These are phyloP conservation scores for Lyophyllum semitale DNA, from an alignment of 768 basidiomycete genomes.

Conservation along the genomic window DNA sequence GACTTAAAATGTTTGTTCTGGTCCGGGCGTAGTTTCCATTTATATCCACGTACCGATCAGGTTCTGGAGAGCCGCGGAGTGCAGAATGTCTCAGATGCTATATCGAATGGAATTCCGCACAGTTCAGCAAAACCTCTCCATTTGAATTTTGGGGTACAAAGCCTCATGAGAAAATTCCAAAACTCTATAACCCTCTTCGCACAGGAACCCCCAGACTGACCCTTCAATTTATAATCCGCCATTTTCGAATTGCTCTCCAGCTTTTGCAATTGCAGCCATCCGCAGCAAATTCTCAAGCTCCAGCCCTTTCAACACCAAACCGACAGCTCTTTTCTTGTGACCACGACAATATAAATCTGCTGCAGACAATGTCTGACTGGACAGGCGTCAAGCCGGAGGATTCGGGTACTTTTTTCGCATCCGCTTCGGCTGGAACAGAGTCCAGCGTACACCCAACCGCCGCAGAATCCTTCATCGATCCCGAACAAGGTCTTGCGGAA, in stretches of 20 bases:
- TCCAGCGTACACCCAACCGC: slow-evolving; percentile 6
- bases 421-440: slow-evolving; percentile 9
- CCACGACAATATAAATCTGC: neutral
- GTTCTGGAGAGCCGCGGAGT: slow-evolving; percentile 19
- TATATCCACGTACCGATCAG: slow-evolving; percentile 15
- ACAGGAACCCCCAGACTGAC: slow-evolving; percentile 1
- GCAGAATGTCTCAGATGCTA: slow-evolving; percentile 21
- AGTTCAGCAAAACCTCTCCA: slow-evolving; percentile 16
- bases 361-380: slow-evolving; percentile 15
- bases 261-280: neutral
- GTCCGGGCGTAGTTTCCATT: slow-evolving; percentile 18
- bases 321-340: neutral
- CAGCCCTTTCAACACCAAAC: neutral
- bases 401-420: slow-evolving; percentile 4
- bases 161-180: slow-evolving; percentile 16
- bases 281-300: neutral
- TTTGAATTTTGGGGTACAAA: slow-evolving; percentile 25
- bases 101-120: slow-evolving; percentile 20
- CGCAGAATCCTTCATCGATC: slow-evolving; percentile 5
- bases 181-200: slow-evolving; percentile 10
- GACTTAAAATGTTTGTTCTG: slow-evolving; percentile 14
- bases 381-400: slow-evolving; percentile 15
- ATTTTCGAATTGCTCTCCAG: slow-evolving; percentile 10
- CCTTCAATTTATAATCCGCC: slow-evolving; percentile 16
- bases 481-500: slow-evolving; percentile 14